A percentile compares a stretch with the other conserved stretches of the same genome.
Evolutionary conservation across 495 filamentous ascomycete genomes (phyloP).

Genomic region (Xeromyces bisporus): DNA sequence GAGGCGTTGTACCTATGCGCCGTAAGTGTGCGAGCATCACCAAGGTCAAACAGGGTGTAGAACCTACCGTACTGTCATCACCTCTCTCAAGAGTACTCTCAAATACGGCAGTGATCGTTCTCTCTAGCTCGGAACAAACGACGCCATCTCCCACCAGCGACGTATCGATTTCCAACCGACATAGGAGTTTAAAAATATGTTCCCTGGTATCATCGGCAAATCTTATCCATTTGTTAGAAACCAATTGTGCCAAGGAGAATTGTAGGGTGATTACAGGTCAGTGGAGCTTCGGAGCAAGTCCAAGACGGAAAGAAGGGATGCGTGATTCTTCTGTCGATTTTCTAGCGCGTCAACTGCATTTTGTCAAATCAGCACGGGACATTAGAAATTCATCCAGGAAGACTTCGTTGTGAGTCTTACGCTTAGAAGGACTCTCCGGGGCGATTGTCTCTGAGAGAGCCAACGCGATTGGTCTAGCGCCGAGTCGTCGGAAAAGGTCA

Average conservation of each 20-base stretch:
- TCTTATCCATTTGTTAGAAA: slow-evolving; percentile 5
- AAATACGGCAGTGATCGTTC: slow-evolving; percentile 25
- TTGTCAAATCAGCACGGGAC: neutral
- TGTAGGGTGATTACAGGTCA: slow-evolving; percentile 10
- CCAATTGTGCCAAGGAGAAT: neutral
- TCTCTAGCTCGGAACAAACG: slow-evolving; percentile 28
- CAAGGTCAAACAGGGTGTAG: neutral
- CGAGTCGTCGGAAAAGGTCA: slow-evolving; percentile 16
- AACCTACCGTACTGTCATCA: slow-evolving; percentile 16
- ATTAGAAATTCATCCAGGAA: neutral
- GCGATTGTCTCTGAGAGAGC: slow-evolving; percentile 10
- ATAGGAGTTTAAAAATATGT: slow-evolving; percentile 24
- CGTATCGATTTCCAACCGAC: slow-evolving; percentile 45
- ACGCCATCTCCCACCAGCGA: slow-evolving; percentile 26
- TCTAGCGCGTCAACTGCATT: slow-evolving; percentile 3
- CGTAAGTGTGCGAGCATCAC: slow-evolving; percentile 5
- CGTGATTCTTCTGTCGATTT: slow-evolving; percentile 3
- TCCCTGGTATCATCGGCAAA: slow-evolving; percentile 18
- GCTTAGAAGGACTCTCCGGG: slow-evolving; percentile 9
- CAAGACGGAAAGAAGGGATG: slow-evolving; percentile 15
- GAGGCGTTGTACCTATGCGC: slow-evolving; percentile 33
- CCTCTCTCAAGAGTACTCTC: slow-evolving; percentile 15
- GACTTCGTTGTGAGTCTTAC: slow-evolving; percentile 6
- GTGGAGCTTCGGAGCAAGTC: slow-evolving; percentile 17
- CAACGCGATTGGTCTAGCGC: slow-evolving; percentile 17